Conservation (phyloP, 2,329 filamentous ascomycete genomes). For the Polychaeton citri region DNA sequence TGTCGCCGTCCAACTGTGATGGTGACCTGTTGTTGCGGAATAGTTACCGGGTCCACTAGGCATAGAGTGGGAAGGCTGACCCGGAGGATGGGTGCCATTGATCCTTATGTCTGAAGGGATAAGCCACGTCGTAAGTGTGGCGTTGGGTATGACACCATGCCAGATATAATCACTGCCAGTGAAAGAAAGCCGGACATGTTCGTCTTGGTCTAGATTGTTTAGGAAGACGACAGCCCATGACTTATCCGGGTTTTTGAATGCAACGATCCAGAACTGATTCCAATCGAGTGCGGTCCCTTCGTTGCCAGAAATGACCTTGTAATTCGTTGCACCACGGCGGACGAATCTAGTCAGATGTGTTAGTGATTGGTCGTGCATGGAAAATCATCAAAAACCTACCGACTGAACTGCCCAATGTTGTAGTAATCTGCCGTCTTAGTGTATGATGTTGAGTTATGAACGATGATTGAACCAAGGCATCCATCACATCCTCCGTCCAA, state of each 20-base stretch:
- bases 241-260: conserved; percentile 11
- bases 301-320: conserved; percentile 7
- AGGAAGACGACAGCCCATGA: conserved; percentile 13
- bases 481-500: conserved; percentile 27
- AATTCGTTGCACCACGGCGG: conserved; percentile 8
- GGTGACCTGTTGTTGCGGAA: too few relatives aligned
- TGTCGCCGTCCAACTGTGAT: too few relatives aligned
- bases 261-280: conserved; percentile 10
- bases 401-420: conserved; percentile 38
- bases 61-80: too few relatives aligned
- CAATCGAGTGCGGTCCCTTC: conserved; percentile 6
- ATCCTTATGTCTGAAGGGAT: conserved; percentile 1
- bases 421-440: conserved; percentile 38
- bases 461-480: conserved; percentile 55
- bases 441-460: conserved; percentile 48
- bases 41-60: too few relatives aligned
- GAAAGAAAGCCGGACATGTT: conserved; percentile 11
- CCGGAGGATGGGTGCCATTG: too few relatives aligned
- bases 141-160: conserved; percentile 9
- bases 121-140: conserved; percentile 6
- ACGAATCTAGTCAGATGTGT: conserved; percentile 10
- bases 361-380: too few relatives aligned
- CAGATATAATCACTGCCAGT: conserved; percentile 7
- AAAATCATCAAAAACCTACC: too few relatives aligned
- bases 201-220: conserved; percentile 11